Evolutionary conservation across 768 basidiomycete genomes (phyloP).

Genomic region (Nidularia pulvinata): DNA sequence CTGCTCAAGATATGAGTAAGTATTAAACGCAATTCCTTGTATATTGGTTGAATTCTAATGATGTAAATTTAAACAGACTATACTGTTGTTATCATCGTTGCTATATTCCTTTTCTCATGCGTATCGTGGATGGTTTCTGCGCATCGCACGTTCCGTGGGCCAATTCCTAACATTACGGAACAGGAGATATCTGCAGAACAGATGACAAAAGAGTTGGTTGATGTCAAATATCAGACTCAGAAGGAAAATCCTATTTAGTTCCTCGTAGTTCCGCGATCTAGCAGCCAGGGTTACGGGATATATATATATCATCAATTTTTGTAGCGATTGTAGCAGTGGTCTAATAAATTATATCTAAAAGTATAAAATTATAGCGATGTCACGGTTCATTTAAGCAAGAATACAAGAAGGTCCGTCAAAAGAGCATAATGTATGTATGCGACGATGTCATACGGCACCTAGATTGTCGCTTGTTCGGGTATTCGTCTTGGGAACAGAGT

Average conservation of each 20-base stretch:
- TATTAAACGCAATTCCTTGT: background rate
- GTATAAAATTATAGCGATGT: background rate
- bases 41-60: background rate
- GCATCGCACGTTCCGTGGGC: background rate
- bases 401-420: background rate
- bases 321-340: background rate
- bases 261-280: background rate
- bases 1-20: background rate
- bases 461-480: background rate
- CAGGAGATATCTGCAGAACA: background rate
- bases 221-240: background rate
- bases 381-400: background rate
- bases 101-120: background rate
- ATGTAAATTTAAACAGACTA: background rate
- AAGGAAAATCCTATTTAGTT: background rate
- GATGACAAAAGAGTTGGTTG: background rate
- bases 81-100: background rate
- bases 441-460: background rate
- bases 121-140: background rate
- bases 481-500: background rate
- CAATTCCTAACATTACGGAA: background rate
- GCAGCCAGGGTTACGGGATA: background rate
- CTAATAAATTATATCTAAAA: background rate
- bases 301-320: background rate
- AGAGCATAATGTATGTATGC: background rate